Evolutionary conservation across 169 alveolate genomes (phyloP), one percentile per base, ranked within the genome.

Genomic region (Plasmodium adleri): DNA sequence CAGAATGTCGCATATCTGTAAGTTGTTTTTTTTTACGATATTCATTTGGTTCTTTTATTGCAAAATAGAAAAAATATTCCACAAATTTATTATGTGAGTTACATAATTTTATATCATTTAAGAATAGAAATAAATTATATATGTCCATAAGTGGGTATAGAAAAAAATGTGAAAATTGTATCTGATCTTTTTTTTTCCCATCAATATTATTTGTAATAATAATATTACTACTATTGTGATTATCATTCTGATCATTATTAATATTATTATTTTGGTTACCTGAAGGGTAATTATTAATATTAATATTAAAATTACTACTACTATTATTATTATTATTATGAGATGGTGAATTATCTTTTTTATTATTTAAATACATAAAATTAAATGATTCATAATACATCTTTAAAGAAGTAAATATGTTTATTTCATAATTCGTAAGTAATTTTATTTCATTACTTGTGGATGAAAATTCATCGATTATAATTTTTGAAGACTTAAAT

Each of bases 331-430:
- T 4, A 22, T 56, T 56, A 56, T n/a, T 22, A 17, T 6, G 17
- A 52, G 7, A 56, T 56, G 4, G 6, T 7, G 22, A 24, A n/a
- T 78, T 13, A 4, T 73, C 72, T 15, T 60, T 64, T 47, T 71
- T 50, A 54, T 62, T 47, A 64, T 74, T 86, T 28, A 86, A 45
- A 72, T 62, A 28, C 32, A 72, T 32, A 86, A 71, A 86, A 24
- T 86, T 47, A 86, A 86, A 86, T 1, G 92, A 86, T 28, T 86
- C 92, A 63, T 47, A 86, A 73, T 86, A 86, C 26, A 72, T 60
- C 50, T 86, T 86, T 32, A 86, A 8, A 1, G 92, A 86, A 0
- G 92, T 63, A 13, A 86, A 86, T 59, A 86, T 86, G 22, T 72
- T 86, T 22, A 86, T 86, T 86, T 86, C 92, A 45, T 86, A 86